A percentile compares a stretch with the other conserved stretches of the same genome.
These are phyloP conservation scores for Oryza australiensis DNA, from an alignment of 176 grass and related monocot species.

Conservation along the genomic window DNA sequence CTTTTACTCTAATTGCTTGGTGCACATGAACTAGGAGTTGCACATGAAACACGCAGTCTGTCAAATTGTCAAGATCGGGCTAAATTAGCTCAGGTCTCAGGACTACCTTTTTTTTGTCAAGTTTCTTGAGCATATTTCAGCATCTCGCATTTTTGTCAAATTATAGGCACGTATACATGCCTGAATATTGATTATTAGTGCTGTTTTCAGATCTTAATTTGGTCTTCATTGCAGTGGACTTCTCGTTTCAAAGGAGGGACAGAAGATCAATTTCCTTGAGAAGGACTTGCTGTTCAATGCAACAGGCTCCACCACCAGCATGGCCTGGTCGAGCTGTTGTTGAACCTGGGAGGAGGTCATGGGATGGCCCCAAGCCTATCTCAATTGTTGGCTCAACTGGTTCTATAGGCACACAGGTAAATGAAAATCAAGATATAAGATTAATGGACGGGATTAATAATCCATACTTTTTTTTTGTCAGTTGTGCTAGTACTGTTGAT, in stretches of 20 bases:
- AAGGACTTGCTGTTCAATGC: constrained; percentile 64
- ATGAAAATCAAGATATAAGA: not conserved
- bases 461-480: not conserved
- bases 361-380: constrained; percentile 86
- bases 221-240: constrained; percentile 49
- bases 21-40: not conserved
- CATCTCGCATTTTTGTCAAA: not conserved
- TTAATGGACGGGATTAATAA: constrained; percentile 3
- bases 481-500: constrained; percentile 8
- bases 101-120: not conserved
- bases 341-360: constrained; percentile 58
- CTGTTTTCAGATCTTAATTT: constrained; percentile 11
- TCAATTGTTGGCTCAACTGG: constrained; percentile 96
- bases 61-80: not conserved
- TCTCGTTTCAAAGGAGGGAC: constrained; percentile 60
- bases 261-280: constrained; percentile 38
- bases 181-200: not conserved
- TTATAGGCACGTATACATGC: not conserved
- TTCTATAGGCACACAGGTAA: constrained; percentile 96
- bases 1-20: constrained; percentile 4
- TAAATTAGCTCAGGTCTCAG: not conserved
- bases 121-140: constrained; percentile 34
- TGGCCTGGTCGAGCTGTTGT: constrained; percentile 86
- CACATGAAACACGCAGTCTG: not conserved
- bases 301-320: constrained; percentile 68